Evolutionary conservation across 805 yeast genomes (phyloP).

Genomic region (Yarrowia sp.): DNA sequence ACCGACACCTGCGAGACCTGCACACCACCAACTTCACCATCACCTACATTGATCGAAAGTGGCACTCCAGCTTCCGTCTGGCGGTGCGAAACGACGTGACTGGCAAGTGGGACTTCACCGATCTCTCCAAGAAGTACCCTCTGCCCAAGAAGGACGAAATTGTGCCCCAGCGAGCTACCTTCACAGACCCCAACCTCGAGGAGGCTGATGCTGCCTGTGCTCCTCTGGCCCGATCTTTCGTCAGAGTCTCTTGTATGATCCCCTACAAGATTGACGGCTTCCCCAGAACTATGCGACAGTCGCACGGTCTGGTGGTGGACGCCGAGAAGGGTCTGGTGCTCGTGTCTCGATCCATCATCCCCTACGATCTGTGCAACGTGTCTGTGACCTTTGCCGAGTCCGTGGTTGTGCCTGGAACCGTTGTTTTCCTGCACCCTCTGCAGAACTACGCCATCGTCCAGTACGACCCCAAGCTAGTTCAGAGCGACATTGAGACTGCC

Average conservation of each 20-base stretch:
- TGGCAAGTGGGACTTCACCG: slow-evolving; percentile 64
- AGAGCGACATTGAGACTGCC: slow-evolving; percentile 76
- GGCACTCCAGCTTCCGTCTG: slow-evolving; percentile 73
- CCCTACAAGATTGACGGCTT: slow-evolving; percentile 81
- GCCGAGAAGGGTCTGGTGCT: slow-evolving; percentile 79
- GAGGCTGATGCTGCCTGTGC: slow-evolving; percentile 60
- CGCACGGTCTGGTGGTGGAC: slow-evolving; percentile 83
- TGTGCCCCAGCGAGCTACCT: slow-evolving; percentile 63
- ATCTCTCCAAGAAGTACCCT: slow-evolving; percentile 57
- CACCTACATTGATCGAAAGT: slow-evolving; percentile 80
- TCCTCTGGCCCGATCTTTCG: slow-evolving; percentile 69
- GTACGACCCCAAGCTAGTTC: slow-evolving; percentile 77
- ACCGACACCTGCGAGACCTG: slow-evolving; percentile 79
- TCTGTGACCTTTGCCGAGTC: slow-evolving; percentile 85
- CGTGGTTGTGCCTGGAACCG: slow-evolving; percentile 77
- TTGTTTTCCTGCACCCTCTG: slow-evolving; percentile 84
- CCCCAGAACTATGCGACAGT: slow-evolving; percentile 64
- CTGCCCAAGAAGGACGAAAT: slow-evolving; percentile 58
- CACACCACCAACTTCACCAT: slow-evolving; percentile 75
- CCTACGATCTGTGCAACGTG: slow-evolving; percentile 82
- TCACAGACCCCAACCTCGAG: slow-evolving; percentile 42
- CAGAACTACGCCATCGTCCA: slow-evolving; percentile 83
- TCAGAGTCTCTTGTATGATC: slow-evolving; percentile 66
- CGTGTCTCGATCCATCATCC: slow-evolving; percentile 78
- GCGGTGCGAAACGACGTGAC: slow-evolving; percentile 66